phyloP scores from a whole-genome alignment of 805 yeast species.

The Nakazawaea wyomingensis region DNA sequence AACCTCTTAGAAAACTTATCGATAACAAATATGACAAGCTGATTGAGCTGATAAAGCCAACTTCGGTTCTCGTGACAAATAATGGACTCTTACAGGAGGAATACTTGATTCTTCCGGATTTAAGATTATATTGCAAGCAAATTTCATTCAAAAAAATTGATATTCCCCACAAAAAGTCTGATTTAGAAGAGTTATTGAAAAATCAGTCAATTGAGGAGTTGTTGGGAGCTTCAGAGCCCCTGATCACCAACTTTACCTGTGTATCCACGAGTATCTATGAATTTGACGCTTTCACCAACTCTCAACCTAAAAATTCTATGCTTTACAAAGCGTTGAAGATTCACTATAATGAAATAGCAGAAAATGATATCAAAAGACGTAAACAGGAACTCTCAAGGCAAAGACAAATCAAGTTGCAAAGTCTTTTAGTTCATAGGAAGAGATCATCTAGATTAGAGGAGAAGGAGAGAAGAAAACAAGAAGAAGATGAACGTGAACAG shows the following conservation, averaged over 20 bases:
- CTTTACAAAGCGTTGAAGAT: slow-evolving; percentile 26
- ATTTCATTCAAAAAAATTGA: slow-evolving; percentile 25
- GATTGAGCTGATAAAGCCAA: slow-evolving; percentile 20
- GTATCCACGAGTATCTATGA: slow-evolving; percentile 40
- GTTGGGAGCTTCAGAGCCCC: slow-evolving; percentile 29
- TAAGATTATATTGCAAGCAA: slow-evolving; percentile 42
- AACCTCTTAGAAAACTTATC: slow-evolving; percentile 41
- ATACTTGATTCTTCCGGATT: slow-evolving; percentile 41
- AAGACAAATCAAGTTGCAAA: slow-evolving; percentile 60
- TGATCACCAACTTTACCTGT: slow-evolving; percentile 30
- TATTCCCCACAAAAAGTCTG: slow-evolving; percentile 31
- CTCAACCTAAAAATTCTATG: slow-evolving; percentile 5
- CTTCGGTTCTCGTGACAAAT: slow-evolving; percentile 17
- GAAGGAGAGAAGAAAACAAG: slow-evolving; percentile 44
- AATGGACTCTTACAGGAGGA: slow-evolving; percentile 19
- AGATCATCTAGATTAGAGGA: slow-evolving; percentile 71
- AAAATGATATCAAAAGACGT: slow-evolving; percentile 48
- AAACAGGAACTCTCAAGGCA: slow-evolving; percentile 48
- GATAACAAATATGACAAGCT: slow-evolving; percentile 33
- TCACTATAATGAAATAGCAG: slow-evolving; percentile 30
- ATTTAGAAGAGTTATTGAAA: slow-evolving; percentile 19
- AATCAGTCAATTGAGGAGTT: slow-evolving; percentile 15
- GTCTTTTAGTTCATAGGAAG: slow-evolving; percentile 61
- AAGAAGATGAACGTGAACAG: slow-evolving; percentile 46
- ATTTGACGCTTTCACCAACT: slow-evolving; percentile 29